These are phyloP conservation scores for Lasiosphaeriaceae sp. DNA, from an alignment of 495 filamentous ascomycete genomes.

Conservation along the genomic window DNA sequence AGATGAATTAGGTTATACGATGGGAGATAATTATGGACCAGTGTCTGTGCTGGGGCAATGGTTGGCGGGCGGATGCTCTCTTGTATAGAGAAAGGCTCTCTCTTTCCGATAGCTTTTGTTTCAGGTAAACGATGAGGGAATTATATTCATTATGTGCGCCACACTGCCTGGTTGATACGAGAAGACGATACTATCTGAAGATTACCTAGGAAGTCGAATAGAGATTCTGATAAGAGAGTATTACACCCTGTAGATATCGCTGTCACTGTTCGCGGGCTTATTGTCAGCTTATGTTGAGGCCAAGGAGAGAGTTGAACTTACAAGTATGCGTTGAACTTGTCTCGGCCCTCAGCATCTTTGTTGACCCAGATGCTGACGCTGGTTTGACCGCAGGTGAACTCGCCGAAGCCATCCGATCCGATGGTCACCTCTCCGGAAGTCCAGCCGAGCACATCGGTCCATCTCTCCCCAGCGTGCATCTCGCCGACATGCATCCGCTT, in stretches of 20 bases:
- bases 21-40: no score
- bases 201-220: no score
- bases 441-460: constrained; percentile 59
- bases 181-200: no score
- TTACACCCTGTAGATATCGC: constrained; percentile 30
- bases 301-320: constrained; percentile 19
- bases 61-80: no score
- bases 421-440: constrained; percentile 44
- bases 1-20: no score
- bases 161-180: no score
- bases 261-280: constrained; percentile 19
- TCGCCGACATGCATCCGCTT: constrained; percentile 62
- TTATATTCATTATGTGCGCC: no score
- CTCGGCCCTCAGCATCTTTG: constrained; percentile 48
- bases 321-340: constrained; percentile 41
- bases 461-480: constrained; percentile 50
- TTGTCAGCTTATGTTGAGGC: background rate
- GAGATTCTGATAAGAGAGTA: background rate
- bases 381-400: constrained; percentile 49
- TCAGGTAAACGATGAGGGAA: no score
- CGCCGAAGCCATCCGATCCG: constrained; percentile 51
- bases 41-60: no score
- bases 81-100: no score
- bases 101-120: no score
- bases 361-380: constrained; percentile 62